Percentiles rank a stretch among this genome's conserved stretches.
Evolutionary conservation across 1,284 basidiomycete genomes (phyloP).

Genomic region (Abortiporus biennis): DNA sequence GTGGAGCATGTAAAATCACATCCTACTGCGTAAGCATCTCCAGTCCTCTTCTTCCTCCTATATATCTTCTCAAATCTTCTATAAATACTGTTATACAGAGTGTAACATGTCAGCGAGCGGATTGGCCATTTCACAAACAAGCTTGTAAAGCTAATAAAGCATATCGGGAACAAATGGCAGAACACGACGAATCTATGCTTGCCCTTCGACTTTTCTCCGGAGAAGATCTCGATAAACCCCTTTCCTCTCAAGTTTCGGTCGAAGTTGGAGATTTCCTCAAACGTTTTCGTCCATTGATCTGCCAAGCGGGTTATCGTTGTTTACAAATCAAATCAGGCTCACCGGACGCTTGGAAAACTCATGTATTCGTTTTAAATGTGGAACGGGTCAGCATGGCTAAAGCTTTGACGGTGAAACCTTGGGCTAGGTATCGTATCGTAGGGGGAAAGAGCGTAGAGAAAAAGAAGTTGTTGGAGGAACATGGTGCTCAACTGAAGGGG

Average conservation of each 20-base stretch:
- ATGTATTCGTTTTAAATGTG: conserved; percentile 8
- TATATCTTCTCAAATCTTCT: background rate
- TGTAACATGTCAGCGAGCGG: conserved; percentile 13
- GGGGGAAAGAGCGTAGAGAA: conserved; percentile 5
- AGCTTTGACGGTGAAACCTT: conserved; percentile 6
- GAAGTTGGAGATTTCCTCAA: conserved; percentile 11
- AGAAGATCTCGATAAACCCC: conserved; percentile 3
- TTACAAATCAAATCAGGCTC: conserved; percentile 4
- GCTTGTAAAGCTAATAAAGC: conserved; percentile 10
- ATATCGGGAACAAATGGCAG: conserved; percentile 7
- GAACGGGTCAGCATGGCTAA: conserved; percentile 5
- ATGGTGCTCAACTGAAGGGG: background rate
- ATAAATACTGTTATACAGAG: conserved; percentile 7
- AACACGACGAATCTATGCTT: conserved; percentile 2
- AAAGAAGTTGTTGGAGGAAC: background rate
- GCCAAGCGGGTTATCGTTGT: conserved; percentile 9
- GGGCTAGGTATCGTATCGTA: conserved; percentile 9
- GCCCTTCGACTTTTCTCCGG: background rate
- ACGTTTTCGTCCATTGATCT: conserved; percentile 9
- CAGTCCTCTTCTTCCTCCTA: background rate
- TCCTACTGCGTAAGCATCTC: conserved; percentile 8
- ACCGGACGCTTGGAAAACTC: conserved; percentile 8
- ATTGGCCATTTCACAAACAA: conserved; percentile 15
- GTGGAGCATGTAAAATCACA: conserved; percentile 10
- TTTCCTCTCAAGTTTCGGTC: conserved; percentile 4